Evolutionary conservation across 2,329 filamentous ascomycete genomes (phyloP).

Genomic region (Aspergillus sp.): DNA sequence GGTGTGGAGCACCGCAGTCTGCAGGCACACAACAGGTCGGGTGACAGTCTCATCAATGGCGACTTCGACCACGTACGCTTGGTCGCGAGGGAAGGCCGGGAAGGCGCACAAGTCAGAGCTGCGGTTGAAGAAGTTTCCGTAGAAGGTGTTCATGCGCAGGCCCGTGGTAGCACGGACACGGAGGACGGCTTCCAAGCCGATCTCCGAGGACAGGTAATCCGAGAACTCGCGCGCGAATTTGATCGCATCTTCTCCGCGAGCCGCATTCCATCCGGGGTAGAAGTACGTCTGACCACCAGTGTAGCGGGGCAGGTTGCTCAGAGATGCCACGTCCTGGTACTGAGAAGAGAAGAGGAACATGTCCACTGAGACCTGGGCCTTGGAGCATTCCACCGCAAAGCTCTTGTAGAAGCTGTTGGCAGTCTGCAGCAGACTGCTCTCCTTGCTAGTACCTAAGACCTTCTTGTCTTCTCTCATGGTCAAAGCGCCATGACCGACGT

Average conservation of each 20-base stretch:
- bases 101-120: slow-evolving; percentile 97
- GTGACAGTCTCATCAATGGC: slow-evolving; percentile 93
- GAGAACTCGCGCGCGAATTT: slow-evolving; percentile 98
- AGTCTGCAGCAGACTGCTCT: slow-evolving; percentile 82
- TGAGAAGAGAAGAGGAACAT: slow-evolving; percentile 97
- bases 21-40: slow-evolving; percentile 88
- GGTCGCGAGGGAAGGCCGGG: slow-evolving; percentile 94
- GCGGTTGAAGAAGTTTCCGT: slow-evolving; percentile 99
- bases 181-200: slow-evolving; percentile 92
- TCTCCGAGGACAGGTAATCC: slow-evolving; percentile 94
- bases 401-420: slow-evolving; percentile 98
- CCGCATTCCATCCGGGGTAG: slow-evolving; percentile 97
- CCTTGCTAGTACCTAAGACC: slow-evolving; percentile 87
- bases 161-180: slow-evolving; percentile 94
- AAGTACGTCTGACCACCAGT: slow-evolving; percentile 98
- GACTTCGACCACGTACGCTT: slow-evolving; percentile 96
- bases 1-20: slow-evolving; percentile 92
- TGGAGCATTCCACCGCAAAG: slow-evolving; percentile 97
- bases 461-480: slow-evolving; percentile 97
- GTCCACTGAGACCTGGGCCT: slow-evolving; percentile 97
- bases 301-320: slow-evolving; percentile 93
- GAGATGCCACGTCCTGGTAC: slow-evolving; percentile 94
- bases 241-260: slow-evolving; percentile 88
- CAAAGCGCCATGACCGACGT: slow-evolving; percentile 82
- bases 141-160: slow-evolving; percentile 94